A percentile compares a stretch with the other conserved stretches of the same genome.
phyloP scores from a whole-genome alignment of 805 yeast genomes.

The Myxozyma geophila region DNA sequence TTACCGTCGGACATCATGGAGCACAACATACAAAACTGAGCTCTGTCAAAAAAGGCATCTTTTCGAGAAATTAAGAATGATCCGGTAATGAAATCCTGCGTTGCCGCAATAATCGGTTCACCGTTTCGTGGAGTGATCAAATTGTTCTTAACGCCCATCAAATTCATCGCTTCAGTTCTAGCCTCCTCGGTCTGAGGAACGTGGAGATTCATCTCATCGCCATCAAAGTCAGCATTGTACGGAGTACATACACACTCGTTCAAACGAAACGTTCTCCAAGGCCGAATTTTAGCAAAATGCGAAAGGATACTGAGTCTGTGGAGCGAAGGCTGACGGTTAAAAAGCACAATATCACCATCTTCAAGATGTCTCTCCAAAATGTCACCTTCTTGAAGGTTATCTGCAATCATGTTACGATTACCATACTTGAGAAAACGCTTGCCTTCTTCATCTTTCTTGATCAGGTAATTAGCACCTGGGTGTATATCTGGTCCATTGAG shows the following conservation, averaged over 20 bases:
- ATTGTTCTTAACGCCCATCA: conserved; percentile 97
- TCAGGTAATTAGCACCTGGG: conserved; percentile 92
- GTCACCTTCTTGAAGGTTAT: conserved; percentile 80
- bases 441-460: conserved; percentile 81
- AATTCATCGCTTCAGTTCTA: conserved; percentile 95
- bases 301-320: conserved; percentile 93
- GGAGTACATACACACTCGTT: conserved; percentile 99
- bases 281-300: conserved; percentile 93
- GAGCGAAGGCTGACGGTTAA: conserved; percentile 96
- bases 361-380: conserved; percentile 95
- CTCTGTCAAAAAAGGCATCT: conserved; percentile 90
- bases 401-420: conserved; percentile 77
- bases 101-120: conserved; percentile 99
- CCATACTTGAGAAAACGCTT: conserved; percentile 90
- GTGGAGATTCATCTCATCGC: conserved; percentile 98
- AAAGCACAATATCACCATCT: conserved; percentile 94
- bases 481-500: conserved; percentile 84
- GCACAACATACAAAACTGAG: conserved; percentile 76
- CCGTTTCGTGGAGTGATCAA: conserved; percentile 95
- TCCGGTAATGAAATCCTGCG: conserved; percentile 98
- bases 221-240: conserved; percentile 98
- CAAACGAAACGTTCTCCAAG: conserved; percentile 96
- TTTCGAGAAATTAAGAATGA: conserved; percentile 90
- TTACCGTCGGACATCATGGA: conserved; percentile 96
- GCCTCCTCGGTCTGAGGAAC: conserved; percentile 99